phyloP scores from a whole-genome alignment of 345 rosid genomes.

The Eucalyptus paniculata region DNA sequence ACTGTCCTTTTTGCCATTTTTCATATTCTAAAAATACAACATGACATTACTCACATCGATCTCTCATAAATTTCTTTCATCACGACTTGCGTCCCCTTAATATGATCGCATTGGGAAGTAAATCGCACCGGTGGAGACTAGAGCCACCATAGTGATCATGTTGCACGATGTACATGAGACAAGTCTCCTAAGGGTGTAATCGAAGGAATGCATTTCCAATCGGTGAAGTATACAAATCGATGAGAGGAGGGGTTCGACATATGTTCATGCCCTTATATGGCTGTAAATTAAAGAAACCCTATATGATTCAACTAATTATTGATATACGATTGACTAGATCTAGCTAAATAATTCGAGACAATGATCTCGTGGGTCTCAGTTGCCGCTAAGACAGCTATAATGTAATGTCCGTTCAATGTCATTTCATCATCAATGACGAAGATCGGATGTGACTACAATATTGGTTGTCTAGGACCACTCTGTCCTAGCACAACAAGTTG shows the following conservation, averaged over 20 bases:
- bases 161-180: not conserved
- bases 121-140: not conserved
- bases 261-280: not conserved
- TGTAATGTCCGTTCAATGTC: not conserved
- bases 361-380: not conserved
- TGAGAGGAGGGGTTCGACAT: not conserved
- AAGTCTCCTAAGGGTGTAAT: not conserved
- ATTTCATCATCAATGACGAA: not conserved
- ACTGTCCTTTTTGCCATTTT: not conserved
- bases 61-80: not conserved
- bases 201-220: not conserved
- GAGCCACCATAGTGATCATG: not conserved
- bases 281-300: not conserved
- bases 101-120: not conserved
- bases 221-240: not conserved
- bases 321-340: not conserved
- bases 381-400: not conserved
- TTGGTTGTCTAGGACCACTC: not conserved
- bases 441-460: not conserved
- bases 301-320: not conserved
- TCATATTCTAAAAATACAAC: not conserved
- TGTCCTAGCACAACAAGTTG: not conserved
- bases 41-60: not conserved
- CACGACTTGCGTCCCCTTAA: not conserved
- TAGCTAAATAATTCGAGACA: not conserved